Evolutionary conservation across 2,329 filamentous ascomycete genomes (phyloP).

Genomic region (Achaetomium macrosporum): DNA sequence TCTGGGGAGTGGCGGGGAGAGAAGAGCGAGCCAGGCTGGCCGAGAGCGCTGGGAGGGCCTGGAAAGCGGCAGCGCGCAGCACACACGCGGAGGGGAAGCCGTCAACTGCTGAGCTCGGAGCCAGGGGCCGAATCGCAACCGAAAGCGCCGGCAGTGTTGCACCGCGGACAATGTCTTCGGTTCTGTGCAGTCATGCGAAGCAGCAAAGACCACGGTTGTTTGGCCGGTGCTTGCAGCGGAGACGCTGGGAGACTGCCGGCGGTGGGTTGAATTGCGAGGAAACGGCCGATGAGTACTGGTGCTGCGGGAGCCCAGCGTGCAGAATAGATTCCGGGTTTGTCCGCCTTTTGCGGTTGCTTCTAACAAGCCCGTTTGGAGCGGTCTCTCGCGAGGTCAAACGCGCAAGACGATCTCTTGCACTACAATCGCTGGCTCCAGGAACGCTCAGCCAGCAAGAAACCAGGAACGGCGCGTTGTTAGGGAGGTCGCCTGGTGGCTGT

Average conservation of each 20-base stretch:
- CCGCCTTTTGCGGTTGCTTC: too few relatives aligned
- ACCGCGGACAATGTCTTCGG: slow-evolving; percentile 23
- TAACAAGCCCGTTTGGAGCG: too few relatives aligned
- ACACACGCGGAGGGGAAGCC: neutral
- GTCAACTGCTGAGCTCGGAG: slow-evolving; percentile 5
- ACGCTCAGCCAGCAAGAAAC: too few relatives aligned
- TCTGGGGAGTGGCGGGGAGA: slow-evolving; percentile 20
- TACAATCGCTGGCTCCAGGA: too few relatives aligned
- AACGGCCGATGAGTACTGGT: slow-evolving; percentile 5
- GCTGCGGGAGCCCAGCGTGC: slow-evolving; percentile 2
- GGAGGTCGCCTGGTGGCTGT: neutral
- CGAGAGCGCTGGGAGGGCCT: slow-evolving; percentile 1
- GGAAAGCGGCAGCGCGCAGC: slow-evolving; percentile 21
- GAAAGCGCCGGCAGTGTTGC: slow-evolving; percentile 18
- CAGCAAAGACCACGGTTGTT: slow-evolving; percentile 5
- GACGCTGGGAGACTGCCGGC: neutral
- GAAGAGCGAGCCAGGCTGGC: slow-evolving; percentile 8
- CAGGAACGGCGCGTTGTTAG: too few relatives aligned
- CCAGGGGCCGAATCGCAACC: slow-evolving; percentile 13
- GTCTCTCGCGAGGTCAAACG: too few relatives aligned
- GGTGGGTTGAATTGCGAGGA: slow-evolving; percentile 6
- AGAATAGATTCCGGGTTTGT: neutral
- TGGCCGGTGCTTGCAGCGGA: slow-evolving; percentile 6
- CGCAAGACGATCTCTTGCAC: too few relatives aligned
- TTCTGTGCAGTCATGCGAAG: slow-evolving; percentile 20